Evolutionary conservation across 306 rosid species (phyloP).

Genomic region (Glycine tomentella): DNA sequence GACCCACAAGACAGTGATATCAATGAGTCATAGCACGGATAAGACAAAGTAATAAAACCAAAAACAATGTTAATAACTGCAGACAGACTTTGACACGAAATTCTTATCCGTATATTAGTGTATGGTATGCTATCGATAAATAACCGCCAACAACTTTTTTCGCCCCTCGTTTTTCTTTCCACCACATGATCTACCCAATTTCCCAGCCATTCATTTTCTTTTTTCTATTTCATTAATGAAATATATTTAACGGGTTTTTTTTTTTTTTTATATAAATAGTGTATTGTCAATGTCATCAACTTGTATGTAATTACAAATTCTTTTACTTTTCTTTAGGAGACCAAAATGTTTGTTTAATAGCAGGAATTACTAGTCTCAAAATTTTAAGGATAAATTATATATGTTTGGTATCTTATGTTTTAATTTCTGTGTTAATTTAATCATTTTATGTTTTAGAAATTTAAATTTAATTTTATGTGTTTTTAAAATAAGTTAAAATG

Average conservation of each 20-base stretch:
- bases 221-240: neutral
- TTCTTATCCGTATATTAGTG: neutral
- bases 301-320: neutral
- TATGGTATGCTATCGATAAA: conserved; percentile 4
- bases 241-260: neutral
- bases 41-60: conserved; percentile 34
- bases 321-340: no score
- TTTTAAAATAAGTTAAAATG: no score
- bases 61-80: conserved; percentile 20
- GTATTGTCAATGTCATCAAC: conserved; percentile 16
- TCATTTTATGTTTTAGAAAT: no score
- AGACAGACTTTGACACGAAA: conserved; percentile 46
- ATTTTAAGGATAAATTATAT: no score
- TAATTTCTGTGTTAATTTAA: no score
- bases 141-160: conserved; percentile 43
- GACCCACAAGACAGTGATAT: conserved; percentile 33
- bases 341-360: no score
- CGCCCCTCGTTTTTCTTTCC: conserved; percentile 24
- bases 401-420: no score
- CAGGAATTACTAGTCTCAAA: no score
- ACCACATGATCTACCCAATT: conserved; percentile 26
- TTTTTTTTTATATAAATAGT: neutral
- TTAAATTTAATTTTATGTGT: no score
- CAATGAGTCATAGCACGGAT: conserved; percentile 15
- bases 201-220: conserved; percentile 14